Evolutionary conservation across 2,329 filamentous ascomycete genomes (phyloP), one percentile per base, ranked within the genome.

Genomic region (Blastomyces silverae): DNA sequence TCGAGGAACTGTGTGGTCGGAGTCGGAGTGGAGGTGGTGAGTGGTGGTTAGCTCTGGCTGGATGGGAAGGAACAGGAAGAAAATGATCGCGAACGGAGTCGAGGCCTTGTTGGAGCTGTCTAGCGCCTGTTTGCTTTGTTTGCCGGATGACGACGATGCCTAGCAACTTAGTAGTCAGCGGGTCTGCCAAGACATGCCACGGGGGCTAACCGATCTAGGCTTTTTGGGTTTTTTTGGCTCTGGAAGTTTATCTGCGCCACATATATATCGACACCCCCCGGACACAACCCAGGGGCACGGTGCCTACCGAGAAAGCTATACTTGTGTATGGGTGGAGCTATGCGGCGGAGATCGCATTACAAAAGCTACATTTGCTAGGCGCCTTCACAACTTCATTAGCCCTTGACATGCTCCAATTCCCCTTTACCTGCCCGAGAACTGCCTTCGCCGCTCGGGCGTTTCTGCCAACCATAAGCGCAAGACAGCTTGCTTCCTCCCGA

Each of bases 401-500:
- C 6, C 22, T 31, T 61, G 25, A 50, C 48, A 59, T 59, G 56
- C 25, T 52, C 44, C 59, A 31, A 31, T 55, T 62, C n/a, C 48
- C 31, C n/a, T 20, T 31, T 28, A 20, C 6, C 34, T 37, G 17
- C 56, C 15, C 28, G n/a, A 39, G 20, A 13, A 59, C 56, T 22
- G 34, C 25, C 15, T 31, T 60, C 11, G 13, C 39, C 17, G 11
- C 22, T 46, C 53, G 25, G 59, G 7, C 17, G 20, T n/a, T 55
- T 39, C 22, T 64, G 55, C 57, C 42, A 50, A 34, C 55, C 28
- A 53, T n/a, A 39, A 50, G 37, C 34, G 71, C 68, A 65, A 70
- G 67, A 8, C 46, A 37, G 55, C 66, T 71, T 66, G 66, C 66
- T 44, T 61, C 66, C 39, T 60, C 63, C n/a, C 62, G 31, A 46